Base-by-base conservation (phyloP, 2,329 filamentous ascomycete genomes). In the Diaporthe humulicola region DNA sequence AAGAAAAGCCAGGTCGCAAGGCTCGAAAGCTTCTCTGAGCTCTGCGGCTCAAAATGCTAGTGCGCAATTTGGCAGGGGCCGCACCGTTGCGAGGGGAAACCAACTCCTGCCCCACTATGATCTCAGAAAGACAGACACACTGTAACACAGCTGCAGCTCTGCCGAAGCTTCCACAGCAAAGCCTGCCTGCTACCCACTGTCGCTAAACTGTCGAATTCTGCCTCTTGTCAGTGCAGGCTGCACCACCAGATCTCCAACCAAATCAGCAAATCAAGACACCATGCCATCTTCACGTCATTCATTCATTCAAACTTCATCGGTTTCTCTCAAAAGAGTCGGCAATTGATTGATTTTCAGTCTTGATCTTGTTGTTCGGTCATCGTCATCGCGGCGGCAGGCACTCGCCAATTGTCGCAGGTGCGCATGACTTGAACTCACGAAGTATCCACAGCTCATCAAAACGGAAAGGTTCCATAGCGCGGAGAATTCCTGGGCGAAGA, bases 401-500 rank as follows among this genome's bases (percentile, higher is more conserved):
- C 17, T 58, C 50, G 25, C 40, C 15, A 57, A 54, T 56, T 42
- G 70, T 54, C 60, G 57, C 56, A 48, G 48, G 48, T 36, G 57
- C 56, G 50, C 72, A 74, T 74, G 66, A 67, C 57, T 66, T 42
- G 40, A 74, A 10, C 40, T 61, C 42, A 45, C n/a, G 45, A 70
- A 74, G 74, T 74, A 69, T 70, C 74, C 75, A 76, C 75, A 54
- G 73, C 73, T 76, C 69, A 74, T 76, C 56, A 74, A 76, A 73
- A 73, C 45, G 73, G 61, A 70, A 67, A 61, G 67, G 69, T 69
- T 74, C 75, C 61, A 56, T 70, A 36, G 36, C 48, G 70, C 50
- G 57, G 74, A 74, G 73, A 66, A 60, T 74, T 73, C 40, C 67
- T 42, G 70, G 45, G 45, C 70, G 45, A 64, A 56, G 45, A 61